phyloP scores from a whole-genome alignment of 1,139 yeast species.

The Zygosaccharomyces pseudobailii region DNA sequence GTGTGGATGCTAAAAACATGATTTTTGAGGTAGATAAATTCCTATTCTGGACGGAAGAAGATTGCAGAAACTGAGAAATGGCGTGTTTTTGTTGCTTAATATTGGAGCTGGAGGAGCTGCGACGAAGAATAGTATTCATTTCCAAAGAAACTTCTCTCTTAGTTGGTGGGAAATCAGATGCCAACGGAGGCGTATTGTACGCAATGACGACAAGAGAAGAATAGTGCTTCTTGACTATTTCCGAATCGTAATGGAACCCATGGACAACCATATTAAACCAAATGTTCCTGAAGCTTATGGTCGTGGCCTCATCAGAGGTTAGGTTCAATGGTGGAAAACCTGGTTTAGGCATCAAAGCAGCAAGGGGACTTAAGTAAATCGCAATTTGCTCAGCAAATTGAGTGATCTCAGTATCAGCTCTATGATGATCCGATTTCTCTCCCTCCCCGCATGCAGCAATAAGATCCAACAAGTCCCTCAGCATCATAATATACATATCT shows the following conservation, averaged over 20 bases:
- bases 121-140: slow-evolving; percentile 80
- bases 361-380: slow-evolving; percentile 65
- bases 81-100: slow-evolving; percentile 70
- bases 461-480: slow-evolving; percentile 60
- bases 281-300: slow-evolving; percentile 65
- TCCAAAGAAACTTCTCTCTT: slow-evolving; percentile 90
- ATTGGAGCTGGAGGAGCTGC: slow-evolving; percentile 83
- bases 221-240: slow-evolving; percentile 45
- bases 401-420: slow-evolving; percentile 73
- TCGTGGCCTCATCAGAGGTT: slow-evolving; percentile 29
- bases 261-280: slow-evolving; percentile 96
- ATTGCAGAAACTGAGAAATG: slow-evolving; percentile 32
- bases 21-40: slow-evolving; percentile 67
- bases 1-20: slow-evolving; percentile 83
- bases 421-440: slow-evolving; percentile 71
- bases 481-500: slow-evolving; percentile 54
- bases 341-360: slow-evolving; percentile 62
- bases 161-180: slow-evolving; percentile 79
- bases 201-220: slow-evolving; percentile 67
- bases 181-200: slow-evolving; percentile 84
- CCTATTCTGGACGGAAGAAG: slow-evolving; percentile 35
- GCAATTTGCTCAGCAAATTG: slow-evolving; percentile 75
- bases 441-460: slow-evolving; percentile 81
- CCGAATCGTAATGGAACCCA: slow-evolving; percentile 68
- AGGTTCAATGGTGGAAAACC: slow-evolving; percentile 41